These are phyloP conservation scores for Heterococcus sp. DNA, from an alignment of 108 stramenopile species.

Conservation along the genomic window DNA sequence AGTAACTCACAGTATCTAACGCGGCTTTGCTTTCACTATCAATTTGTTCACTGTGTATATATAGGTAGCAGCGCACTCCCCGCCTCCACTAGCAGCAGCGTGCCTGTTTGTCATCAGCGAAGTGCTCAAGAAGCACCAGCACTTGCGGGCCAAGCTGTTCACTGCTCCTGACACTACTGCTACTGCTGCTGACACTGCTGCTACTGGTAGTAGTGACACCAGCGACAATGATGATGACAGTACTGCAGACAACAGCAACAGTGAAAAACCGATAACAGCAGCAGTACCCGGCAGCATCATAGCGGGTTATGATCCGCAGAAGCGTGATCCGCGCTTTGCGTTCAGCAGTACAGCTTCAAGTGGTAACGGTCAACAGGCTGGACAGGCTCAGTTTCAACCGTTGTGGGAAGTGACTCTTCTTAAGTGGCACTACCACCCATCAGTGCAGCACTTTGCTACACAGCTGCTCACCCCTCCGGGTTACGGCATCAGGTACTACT, in stretches of 20 bases:
- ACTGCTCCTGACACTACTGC: not conserved
- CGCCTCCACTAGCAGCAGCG: slow-evolving; percentile 73
- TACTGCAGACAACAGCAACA: too few relatives aligned
- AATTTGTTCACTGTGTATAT: too few relatives aligned
- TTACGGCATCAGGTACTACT: slow-evolving; percentile 62
- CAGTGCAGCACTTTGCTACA: slow-evolving; percentile 77
- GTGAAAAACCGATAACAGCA: too few relatives aligned
- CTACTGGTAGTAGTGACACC: not conserved
- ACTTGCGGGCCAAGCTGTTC: slow-evolving; percentile 36
- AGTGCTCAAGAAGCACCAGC: slow-evolving; percentile 66
- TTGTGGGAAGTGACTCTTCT: slow-evolving; percentile 81
- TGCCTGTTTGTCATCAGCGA: slow-evolving; percentile 82
- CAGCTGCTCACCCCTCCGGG: slow-evolving; percentile 39
- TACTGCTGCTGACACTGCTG: not conserved
- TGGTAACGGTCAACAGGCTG: not conserved
- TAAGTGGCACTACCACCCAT: slow-evolving; percentile 86
- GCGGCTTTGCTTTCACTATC: too few relatives aligned
- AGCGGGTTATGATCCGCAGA: slow-evolving; percentile 46
- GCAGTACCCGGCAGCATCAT: slow-evolving; percentile 1
- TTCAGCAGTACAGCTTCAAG: slow-evolving; percentile 7
- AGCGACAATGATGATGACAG: too few relatives aligned
- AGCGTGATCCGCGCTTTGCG: slow-evolving; percentile 54
- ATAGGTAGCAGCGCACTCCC: too few relatives aligned
- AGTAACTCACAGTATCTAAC: too few relatives aligned
- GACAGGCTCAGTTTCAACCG: not conserved